These are phyloP conservation scores for Taphrina pruni DNA, from an alignment of 1,139 yeast genomes.

Conservation along the genomic window DNA sequence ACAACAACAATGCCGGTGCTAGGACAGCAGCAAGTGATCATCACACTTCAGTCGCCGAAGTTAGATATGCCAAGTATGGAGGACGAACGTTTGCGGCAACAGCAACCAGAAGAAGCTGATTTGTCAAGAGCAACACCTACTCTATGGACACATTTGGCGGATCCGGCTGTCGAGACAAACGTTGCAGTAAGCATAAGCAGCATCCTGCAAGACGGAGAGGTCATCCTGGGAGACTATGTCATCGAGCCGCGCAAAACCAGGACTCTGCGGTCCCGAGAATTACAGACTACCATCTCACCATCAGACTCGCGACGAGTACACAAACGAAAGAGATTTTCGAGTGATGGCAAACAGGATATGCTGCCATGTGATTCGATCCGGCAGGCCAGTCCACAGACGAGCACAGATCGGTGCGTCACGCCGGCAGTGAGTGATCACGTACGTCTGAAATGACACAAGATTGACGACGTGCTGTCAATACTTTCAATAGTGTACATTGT, in stretches of 20 bases:
- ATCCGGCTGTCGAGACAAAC: not conserved
- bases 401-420: not conserved
- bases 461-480: no score
- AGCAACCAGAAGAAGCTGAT: no score
- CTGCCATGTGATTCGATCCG: not conserved
- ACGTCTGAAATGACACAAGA: not conserved
- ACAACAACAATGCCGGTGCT: not conserved
- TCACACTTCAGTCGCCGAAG: no score
- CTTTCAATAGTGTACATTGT: not conserved
- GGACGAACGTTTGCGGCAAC: not conserved
- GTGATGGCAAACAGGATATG: not conserved
- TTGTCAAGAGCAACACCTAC: not conserved
- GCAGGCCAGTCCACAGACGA: not conserved
- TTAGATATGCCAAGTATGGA: not conserved
- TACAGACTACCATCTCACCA: no score
- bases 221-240: slow-evolving; percentile 6
- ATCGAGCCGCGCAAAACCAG: not conserved
- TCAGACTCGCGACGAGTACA: not conserved
- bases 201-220: not conserved
- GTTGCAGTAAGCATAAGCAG: not conserved
- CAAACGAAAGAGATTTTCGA: not conserved
- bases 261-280: not conserved
- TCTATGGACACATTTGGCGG: not conserved
- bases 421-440: not conserved
- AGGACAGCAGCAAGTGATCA: no score